Conservation (phyloP, 805 yeast genomes). For the Yarrowia divulgata region DNA sequence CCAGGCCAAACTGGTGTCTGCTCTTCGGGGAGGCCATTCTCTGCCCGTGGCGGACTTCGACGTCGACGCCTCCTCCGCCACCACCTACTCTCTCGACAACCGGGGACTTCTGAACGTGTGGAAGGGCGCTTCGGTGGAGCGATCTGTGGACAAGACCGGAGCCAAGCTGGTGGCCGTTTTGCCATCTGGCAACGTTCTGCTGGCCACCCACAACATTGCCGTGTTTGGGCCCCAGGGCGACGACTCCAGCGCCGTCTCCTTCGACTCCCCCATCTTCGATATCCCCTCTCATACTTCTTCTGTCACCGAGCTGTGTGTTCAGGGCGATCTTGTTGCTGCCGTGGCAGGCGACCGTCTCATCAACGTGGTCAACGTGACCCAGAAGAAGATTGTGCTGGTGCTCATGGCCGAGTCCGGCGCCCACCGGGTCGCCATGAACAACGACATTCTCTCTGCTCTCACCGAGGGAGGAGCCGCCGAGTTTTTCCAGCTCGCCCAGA, state of each 20-base stretch:
- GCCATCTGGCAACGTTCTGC: constrained; percentile 55
- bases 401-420: constrained; percentile 76
- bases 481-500: constrained; percentile 55
- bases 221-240: constrained; percentile 55
- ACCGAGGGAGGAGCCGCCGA: constrained; percentile 82
- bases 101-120: constrained; percentile 34
- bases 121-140: constrained; percentile 30
- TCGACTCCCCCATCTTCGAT: constrained; percentile 49
- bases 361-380: constrained; percentile 66
- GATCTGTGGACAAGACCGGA: constrained; percentile 42
- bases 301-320: constrained; percentile 20
- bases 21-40: constrained; percentile 57
- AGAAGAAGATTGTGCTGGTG: constrained; percentile 58
- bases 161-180: constrained; percentile 50
- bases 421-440: constrained; percentile 49
- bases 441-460: constrained; percentile 56
- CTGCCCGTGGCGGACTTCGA: constrained; percentile 57
- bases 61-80: constrained; percentile 55
- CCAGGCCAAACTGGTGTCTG: constrained; percentile 62
- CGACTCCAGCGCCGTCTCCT: constrained; percentile 48
- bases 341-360: constrained; percentile 84
- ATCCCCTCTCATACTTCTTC: constrained; percentile 77
- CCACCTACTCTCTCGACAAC: constrained; percentile 36
- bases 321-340: constrained; percentile 62
- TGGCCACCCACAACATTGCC: constrained; percentile 72